A percentile compares a stretch with the other conserved stretches of the same genome.
phyloP scores from a whole-genome alignment of 352 stramenopile species.

The Pythium graminicola region DNA sequence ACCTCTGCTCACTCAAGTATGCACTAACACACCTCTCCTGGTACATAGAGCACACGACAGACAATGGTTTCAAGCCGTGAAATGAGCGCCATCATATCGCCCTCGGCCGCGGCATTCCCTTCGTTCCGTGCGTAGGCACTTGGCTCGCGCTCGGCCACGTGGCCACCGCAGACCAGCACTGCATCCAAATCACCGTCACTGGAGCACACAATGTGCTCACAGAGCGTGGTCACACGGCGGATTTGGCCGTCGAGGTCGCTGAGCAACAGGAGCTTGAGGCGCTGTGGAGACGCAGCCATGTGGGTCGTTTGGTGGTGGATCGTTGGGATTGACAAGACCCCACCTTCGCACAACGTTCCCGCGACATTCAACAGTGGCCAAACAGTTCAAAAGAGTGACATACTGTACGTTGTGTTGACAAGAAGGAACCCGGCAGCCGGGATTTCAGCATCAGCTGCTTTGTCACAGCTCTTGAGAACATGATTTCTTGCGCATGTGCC shows the following conservation, averaged over 20 bases:
- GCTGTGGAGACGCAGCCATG: conserved; percentile 10
- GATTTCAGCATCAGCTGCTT: too few relatives aligned
- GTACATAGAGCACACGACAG: conserved; percentile 78
- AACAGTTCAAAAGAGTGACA: neutral
- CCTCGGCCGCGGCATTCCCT: conserved; percentile 62
- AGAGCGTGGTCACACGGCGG: conserved; percentile 65
- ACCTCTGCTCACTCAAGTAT: neutral
- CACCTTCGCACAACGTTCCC: conserved; percentile 15
- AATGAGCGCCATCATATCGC: conserved; percentile 86
- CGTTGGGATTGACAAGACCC: neutral
- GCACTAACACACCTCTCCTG: conserved; percentile 34
- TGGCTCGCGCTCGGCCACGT: conserved; percentile 41
- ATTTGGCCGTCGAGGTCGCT: conserved; percentile 64
- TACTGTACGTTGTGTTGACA: too few relatives aligned
- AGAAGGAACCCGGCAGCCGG: too few relatives aligned
- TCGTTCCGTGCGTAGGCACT: conserved; percentile 52
- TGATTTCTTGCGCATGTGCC: too few relatives aligned
- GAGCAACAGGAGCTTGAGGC: conserved; percentile 70
- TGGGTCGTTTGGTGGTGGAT: neutral
- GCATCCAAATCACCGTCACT: conserved; percentile 57
- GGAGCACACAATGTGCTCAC: conserved; percentile 66
- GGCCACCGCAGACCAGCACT: conserved; percentile 66
- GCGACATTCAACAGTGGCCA: neutral
- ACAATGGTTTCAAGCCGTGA: conserved; percentile 84
- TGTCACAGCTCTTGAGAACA: too few relatives aligned